These are phyloP conservation scores for Termitomyces sp. DNA, from an alignment of 1,284 basidiomycete species.

Conservation along the genomic window DNA sequence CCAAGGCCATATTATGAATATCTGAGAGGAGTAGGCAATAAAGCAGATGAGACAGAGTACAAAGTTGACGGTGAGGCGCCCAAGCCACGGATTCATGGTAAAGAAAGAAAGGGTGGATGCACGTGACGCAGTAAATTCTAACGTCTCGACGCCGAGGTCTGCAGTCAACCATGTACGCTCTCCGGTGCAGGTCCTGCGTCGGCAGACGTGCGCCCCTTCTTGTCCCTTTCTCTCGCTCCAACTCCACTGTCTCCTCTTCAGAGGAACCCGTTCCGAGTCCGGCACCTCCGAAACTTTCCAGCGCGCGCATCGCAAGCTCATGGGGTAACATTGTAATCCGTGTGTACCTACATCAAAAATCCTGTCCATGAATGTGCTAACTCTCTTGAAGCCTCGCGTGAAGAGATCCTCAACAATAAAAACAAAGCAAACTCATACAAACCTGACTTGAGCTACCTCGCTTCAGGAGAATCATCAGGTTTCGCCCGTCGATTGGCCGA, in stretches of 20 bases:
- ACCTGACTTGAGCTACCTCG: slow-evolving; percentile 19
- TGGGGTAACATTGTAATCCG: slow-evolving; percentile 33
- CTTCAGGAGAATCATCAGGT: slow-evolving; percentile 4
- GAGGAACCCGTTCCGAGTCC: background rate
- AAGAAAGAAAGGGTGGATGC: background rate
- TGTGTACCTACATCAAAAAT: slow-evolving; percentile 17
- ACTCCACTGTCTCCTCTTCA: slow-evolving; percentile 5
- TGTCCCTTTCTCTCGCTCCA: slow-evolving; percentile 12
- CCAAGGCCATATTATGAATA: slow-evolving; percentile 91
- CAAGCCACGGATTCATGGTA: slow-evolving; percentile 39
- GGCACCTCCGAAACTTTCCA: slow-evolving; percentile 11
- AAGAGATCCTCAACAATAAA: slow-evolving; percentile 15
- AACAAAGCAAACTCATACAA: slow-evolving; percentile 9
- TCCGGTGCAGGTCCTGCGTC: slow-evolving; percentile 8
- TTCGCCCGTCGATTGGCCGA: slow-evolving; percentile 16
- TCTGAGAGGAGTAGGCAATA: slow-evolving; percentile 83
- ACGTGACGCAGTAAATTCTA: slow-evolving; percentile 12
- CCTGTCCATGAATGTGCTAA: slow-evolving; percentile 1
- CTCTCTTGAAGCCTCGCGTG: slow-evolving; percentile 14
- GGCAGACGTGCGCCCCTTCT: slow-evolving; percentile 1
- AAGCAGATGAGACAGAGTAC: slow-evolving; percentile 81
- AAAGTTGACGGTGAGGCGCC: slow-evolving; percentile 60
- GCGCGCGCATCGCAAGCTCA: slow-evolving; percentile 20
- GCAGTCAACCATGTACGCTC: slow-evolving; percentile 7
- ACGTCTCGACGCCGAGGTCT: background rate